Conservation (phyloP, 805 yeast genomes). For the Metschnikowia amazonensis region DNA sequence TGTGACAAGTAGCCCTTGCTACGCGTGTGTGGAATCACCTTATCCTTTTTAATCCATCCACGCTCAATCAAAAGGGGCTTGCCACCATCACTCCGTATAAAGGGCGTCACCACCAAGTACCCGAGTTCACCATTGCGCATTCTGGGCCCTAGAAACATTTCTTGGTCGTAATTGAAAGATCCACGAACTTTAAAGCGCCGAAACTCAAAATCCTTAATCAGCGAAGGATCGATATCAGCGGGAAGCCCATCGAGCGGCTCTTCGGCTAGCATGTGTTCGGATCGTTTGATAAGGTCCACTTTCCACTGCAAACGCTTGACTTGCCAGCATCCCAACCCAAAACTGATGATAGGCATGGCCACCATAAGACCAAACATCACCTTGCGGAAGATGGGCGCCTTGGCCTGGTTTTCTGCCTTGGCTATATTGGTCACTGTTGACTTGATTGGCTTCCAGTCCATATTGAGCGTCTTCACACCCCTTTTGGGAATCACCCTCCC, state of each 20-base stretch:
- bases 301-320: constrained; percentile 84
- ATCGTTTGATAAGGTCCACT: constrained; percentile 69
- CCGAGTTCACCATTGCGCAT: constrained; percentile 66
- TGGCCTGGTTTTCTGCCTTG: constrained; percentile 37
- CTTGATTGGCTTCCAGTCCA: constrained; percentile 82
- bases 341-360: constrained; percentile 84
- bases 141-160: constrained; percentile 90
- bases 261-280: constrained; percentile 76
- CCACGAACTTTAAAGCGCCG: constrained; percentile 77
- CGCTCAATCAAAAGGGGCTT: constrained; percentile 78
- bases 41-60: constrained; percentile 84
- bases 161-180: constrained; percentile 75
- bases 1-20: constrained; percentile 51
- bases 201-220: constrained; percentile 72
- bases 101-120: constrained; percentile 76
- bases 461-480: constrained; percentile 55
- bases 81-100: constrained; percentile 70
- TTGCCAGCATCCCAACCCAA: constrained; percentile 93
- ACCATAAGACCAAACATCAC: constrained; percentile 44
- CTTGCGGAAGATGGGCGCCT: constrained; percentile 34
- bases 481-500: background rate
- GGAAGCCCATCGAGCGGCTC: constrained; percentile 71
- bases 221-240: constrained; percentile 55
- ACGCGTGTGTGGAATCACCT: constrained; percentile 52
- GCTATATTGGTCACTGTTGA: constrained; percentile 38